These are phyloP conservation scores for Oemleria cerasiformis DNA, from an alignment of 306 rosid species.

Conservation along the genomic window DNA sequence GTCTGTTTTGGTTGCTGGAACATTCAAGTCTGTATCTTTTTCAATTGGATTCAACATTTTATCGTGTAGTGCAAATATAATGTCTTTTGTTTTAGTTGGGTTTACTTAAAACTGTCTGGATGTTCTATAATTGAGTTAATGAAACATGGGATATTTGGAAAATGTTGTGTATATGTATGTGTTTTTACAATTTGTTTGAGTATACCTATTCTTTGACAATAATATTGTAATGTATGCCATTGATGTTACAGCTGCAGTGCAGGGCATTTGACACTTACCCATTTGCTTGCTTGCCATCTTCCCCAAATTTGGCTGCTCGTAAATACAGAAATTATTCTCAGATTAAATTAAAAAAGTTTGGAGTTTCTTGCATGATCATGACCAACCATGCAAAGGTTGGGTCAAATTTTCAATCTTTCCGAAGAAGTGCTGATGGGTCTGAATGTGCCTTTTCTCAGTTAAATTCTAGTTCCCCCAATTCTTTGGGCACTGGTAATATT, in stretches of 20 bases:
- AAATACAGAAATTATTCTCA: constrained; percentile 32
- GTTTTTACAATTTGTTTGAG: not conserved
- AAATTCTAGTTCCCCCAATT: constrained; percentile 18
- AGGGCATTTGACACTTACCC: constrained; percentile 38
- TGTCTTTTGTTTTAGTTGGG: not conserved
- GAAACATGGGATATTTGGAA: not conserved
- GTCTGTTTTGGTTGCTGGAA: constrained; percentile 1
- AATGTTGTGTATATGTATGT: not conserved
- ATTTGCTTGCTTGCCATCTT: constrained; percentile 26
- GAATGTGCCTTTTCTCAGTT: constrained; percentile 15
- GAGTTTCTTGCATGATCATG: constrained; percentile 26
- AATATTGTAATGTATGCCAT: constrained; percentile 1
- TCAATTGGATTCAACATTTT: not conserved
- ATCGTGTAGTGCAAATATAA: not conserved
- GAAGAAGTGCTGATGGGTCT: constrained; percentile 24
- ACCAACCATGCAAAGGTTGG: constrained; percentile 21
- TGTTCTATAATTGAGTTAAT: not conserved
- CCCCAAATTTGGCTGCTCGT: constrained; percentile 20
- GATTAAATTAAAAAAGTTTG: constrained; percentile 30
- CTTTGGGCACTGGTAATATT: constrained; percentile 26
- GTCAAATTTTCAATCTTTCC: constrained; percentile 18
- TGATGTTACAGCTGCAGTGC: constrained; percentile 55
- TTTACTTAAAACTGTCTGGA: not conserved
- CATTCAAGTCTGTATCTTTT: not conserved
- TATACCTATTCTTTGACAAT: not conserved